Conservation (phyloP, 2,329 filamentous ascomycete genomes). For the Sarocladiaceae sp. region DNA sequence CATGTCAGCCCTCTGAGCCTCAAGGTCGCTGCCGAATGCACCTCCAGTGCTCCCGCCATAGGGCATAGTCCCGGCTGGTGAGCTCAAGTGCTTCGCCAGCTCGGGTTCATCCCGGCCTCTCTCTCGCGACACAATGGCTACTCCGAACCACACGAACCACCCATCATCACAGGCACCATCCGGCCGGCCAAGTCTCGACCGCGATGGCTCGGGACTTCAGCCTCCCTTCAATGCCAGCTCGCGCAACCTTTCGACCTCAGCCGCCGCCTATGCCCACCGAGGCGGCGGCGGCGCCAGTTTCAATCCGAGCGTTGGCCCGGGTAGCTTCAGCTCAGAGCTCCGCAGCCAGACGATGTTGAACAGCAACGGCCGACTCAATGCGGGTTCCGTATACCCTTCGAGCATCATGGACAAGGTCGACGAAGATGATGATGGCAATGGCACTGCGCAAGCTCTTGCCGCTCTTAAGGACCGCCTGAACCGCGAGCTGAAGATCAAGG, state of each 20-base stretch:
- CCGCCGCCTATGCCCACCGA: conserved; percentile 2
- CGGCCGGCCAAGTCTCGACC: conserved; percentile 46
- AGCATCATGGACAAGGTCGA: conserved; percentile 53
- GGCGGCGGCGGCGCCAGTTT: conserved; percentile 43
- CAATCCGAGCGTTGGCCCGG: conserved; percentile 65
- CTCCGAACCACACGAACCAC: conserved; percentile 26
- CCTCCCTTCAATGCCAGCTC: conserved; percentile 40
- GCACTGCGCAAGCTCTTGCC: conserved; percentile 69
- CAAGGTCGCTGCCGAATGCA: conserved; percentile 30
- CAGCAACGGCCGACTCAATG: conserved; percentile 30
- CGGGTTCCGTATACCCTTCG: conserved; percentile 29
- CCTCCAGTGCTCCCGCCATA: conserved; percentile 20
- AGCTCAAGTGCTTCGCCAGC: conserved; percentile 25
- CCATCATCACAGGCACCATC: conserved; percentile 22
- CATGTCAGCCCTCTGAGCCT: conserved; percentile 2
- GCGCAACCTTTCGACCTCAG: conserved; percentile 54
- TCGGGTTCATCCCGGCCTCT: conserved; percentile 19
- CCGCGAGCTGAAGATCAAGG: conserved; percentile 96
- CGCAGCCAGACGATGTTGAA: conserved; percentile 59
- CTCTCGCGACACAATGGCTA: conserved; percentile 23
- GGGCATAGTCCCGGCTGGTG: conserved; percentile 35
- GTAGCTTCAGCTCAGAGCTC: conserved; percentile 87
- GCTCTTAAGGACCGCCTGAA: conserved; percentile 80
- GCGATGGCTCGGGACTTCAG: conserved; percentile 47
- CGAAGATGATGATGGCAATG: conserved; percentile 52